Evolutionary conservation across 1,284 basidiomycete species (phyloP), one percentile per base, ranked within the genome.

Genomic region (Fomitopsis betulina): DNA sequence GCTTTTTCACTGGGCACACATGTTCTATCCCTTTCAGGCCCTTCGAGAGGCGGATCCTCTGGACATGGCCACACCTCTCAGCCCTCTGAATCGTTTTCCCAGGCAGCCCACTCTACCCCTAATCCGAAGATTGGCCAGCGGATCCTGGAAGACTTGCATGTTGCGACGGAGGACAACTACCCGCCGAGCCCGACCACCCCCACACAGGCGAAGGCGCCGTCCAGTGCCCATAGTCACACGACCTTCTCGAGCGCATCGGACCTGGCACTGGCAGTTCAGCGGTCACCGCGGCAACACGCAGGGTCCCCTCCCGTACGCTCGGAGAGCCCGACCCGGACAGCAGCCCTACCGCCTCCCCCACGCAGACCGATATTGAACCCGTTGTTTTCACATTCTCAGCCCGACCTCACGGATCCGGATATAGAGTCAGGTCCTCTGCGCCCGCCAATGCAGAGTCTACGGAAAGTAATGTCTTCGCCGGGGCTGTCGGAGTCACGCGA

Each of bases 301-400:
- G 58, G n/a, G 57, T 62, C n/a, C 37, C 67, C 62, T 17, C 59
- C 78, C 67, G 63, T 72, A 67, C 67, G 69, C 72, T 63, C 83
- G 71, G 65, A 70, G 73, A 64, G 84, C 78, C 72, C 72, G 23
- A 81, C 79, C 9, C 80, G 82, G 56, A 85, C 85, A 2, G 85
- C 84, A 38, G 69, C 76, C 23, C 84, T 87, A 19, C 75, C 81
- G 0, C 87, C 87, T 19, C 81, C 87, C 6, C 86, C 86, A 6
- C 79, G 86, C 45, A 79, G 76, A 64, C 73, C 75, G 53, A 65
- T 81, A 53, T 65, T 76, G 52, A 81, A 79, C 54, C 71, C 79
- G 8, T 63, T 78, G 19, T 79, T 79, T 63, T 85, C 85, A 2
- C 70, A 75, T 37, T 86, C 84, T 0, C 83, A 86, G 62, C 80